Evolutionary conservation across 2,329 filamentous ascomycete species (phyloP), one percentile per base, ranked within the genome.

Genomic region (Coniochaeta sp.): DNA sequence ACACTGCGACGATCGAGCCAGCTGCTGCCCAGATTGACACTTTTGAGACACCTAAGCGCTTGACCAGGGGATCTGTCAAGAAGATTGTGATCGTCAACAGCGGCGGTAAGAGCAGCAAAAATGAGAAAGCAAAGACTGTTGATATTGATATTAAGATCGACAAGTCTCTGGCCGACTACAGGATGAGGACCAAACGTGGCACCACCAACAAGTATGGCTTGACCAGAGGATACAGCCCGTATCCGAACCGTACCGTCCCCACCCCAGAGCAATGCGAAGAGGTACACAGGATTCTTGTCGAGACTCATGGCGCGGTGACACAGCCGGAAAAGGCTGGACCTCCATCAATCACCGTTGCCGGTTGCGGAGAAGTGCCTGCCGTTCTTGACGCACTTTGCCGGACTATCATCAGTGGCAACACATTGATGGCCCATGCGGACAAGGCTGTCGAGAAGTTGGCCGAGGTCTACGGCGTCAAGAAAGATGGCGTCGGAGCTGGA

Each of bases 281-380:
- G 66, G 88, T 93, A 4, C 83, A 86, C 59, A 74, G 77, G 1
- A 75, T 93, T 2, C 81, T 96, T 0, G 81, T 85, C 1, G 77
- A 79, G 14, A 71, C 85, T 0, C 90, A 96, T 67, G 89, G 89
- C 1, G 78, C 84, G 59, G 80, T 88, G 16, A 76, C 77, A 55
- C 79, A 82, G 1, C 91, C 91, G 0, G 77, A 83, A n/a, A 81
- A 79, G 1, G 84, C 93, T 9, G 88, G 89, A 1, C 77, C 82
- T 4, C 89, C 90, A 0, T 90, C 89, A 5, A 77, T 89, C 6
- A 84, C 85, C 8, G 80, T 90, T 3, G 85, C 91, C 14, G 91
- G 91, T 50, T 85, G 82, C 65, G 82, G 82, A 5, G 80, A 85
- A 64, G 81, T 84, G 3, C 80, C 81, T 1, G 79, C 77, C 42